phyloP scores from a whole-genome alignment of 139 green algal genomes.

The Choricystis sp. region DNA sequence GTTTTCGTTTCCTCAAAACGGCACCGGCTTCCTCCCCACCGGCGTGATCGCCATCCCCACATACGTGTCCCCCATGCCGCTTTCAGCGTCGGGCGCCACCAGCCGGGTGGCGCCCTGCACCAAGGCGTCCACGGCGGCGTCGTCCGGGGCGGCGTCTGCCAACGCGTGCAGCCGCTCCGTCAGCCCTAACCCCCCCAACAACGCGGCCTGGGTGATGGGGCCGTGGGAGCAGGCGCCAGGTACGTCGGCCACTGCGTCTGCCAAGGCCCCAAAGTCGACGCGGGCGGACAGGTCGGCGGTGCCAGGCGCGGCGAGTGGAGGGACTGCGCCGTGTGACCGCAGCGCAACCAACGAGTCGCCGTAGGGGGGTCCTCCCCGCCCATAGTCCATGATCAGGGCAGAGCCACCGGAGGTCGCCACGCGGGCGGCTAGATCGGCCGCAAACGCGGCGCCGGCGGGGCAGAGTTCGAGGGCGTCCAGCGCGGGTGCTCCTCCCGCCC shows the following conservation, averaged over 20 bases:
- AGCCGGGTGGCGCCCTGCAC: slow-evolving; percentile 10
- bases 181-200: slow-evolving; percentile 62
- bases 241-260: slow-evolving; percentile 7
- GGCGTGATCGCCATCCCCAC: too few relatives aligned
- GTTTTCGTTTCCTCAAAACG: too few relatives aligned
- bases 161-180: slow-evolving; percentile 37
- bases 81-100: too few relatives aligned
- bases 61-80: too few relatives aligned
- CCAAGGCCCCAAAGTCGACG: slow-evolving; percentile 80
- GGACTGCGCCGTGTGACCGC: slow-evolving; percentile 4
- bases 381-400: slow-evolving; percentile 92
- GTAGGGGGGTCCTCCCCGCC: slow-evolving; percentile 51
- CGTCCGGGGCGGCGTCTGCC: slow-evolving; percentile 4
- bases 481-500: slow-evolving; percentile 1
- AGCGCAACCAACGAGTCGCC: slow-evolving; percentile 43
- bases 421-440: slow-evolving; percentile 43
- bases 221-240: slow-evolving; percentile 27
- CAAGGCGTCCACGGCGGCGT: slow-evolving; percentile 4
- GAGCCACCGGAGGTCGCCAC: slow-evolving; percentile 54
- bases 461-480: slow-evolving; percentile 37
- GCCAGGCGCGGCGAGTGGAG: slow-evolving; percentile 56
- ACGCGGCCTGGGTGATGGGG: slow-evolving; percentile 47
- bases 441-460: slow-evolving; percentile 43
- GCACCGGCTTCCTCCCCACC: too few relatives aligned
- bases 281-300: slow-evolving; percentile 70